Conservation (phyloP, 2,329 filamentous ascomycete genomes). For the Colletotrichum endophyticum region DNA sequence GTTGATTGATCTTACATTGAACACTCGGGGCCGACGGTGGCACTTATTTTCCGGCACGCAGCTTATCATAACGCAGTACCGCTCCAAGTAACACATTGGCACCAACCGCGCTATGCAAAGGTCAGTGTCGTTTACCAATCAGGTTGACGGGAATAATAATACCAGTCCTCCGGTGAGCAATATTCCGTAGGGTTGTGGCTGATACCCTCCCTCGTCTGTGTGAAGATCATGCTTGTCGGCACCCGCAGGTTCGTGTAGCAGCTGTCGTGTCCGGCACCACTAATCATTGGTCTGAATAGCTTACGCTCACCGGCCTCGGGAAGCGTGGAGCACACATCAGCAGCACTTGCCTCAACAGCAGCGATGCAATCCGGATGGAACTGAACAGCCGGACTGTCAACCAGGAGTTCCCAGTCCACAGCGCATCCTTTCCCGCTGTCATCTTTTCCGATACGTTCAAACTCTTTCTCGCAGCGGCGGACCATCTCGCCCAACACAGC, state of each 20-base stretch:
- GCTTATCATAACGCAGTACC: neutral
- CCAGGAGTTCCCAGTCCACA: neutral
- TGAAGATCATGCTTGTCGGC: neutral
- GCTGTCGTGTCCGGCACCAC: neutral
- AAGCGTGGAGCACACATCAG: neutral
- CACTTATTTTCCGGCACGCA: neutral
- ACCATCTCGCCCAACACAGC: neutral
- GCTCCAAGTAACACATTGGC: neutral
- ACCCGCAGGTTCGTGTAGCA: neutral
- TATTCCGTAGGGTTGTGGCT: neutral
- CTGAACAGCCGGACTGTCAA: neutral
- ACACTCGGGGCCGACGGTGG: rapidly evolving
- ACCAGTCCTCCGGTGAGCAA: neutral
- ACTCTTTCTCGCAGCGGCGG: neutral
- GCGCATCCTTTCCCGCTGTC: neutral
- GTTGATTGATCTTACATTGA: too few relatives aligned
- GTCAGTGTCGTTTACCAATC: neutral
- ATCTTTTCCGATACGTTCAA: neutral
- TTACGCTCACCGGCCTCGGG: neutral
- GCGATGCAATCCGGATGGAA: neutral
- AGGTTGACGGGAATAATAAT: neutral
- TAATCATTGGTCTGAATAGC: neutral
- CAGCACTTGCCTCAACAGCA: neutral
- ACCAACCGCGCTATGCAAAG: neutral
- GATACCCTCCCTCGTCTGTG: neutral